Evolutionary conservation across 495 filamentous ascomycete species (phyloP).

Genomic region (Aspergillus olivimuriae): DNA sequence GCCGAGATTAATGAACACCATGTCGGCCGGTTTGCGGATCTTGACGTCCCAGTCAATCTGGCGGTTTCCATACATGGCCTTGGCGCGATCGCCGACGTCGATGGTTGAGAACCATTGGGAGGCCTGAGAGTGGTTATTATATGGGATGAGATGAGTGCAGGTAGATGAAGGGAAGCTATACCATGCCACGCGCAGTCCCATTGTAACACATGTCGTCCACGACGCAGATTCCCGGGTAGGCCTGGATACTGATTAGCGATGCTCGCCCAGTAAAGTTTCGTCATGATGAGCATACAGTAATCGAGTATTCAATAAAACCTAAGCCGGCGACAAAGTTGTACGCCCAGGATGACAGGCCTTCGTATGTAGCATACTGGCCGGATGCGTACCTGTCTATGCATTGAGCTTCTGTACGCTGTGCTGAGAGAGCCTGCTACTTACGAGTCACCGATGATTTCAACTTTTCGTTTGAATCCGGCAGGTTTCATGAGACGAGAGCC

Average conservation of each 20-base stretch:
- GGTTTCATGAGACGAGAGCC: slow-evolving; percentile 46
- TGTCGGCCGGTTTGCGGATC: slow-evolving; percentile 52
- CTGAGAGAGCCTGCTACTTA: slow-evolving; percentile 9
- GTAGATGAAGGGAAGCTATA: slow-evolving; percentile 10
- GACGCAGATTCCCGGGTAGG: slow-evolving; percentile 57
- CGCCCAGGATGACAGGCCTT: slow-evolving; percentile 55
- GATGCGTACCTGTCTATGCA: slow-evolving; percentile 26
- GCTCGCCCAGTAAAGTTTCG: too few species aligned
- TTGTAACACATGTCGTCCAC: slow-evolving; percentile 54
- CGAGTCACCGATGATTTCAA: slow-evolving; percentile 64
- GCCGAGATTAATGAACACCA: slow-evolving; percentile 63
- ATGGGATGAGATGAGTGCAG: background rate
- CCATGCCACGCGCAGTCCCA: slow-evolving; percentile 34
- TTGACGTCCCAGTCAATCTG: slow-evolving; percentile 56
- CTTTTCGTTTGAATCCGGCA: slow-evolving; percentile 43
- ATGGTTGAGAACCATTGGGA: slow-evolving; percentile 64
- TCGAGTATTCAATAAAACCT: slow-evolving; percentile 56
- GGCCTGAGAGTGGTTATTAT: slow-evolving; percentile 25
- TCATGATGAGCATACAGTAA: too few species aligned
- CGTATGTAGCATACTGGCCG: slow-evolving; percentile 59
- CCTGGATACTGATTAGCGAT: slow-evolving; percentile 25
- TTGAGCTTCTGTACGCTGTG: background rate
- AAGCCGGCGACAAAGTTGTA: slow-evolving; percentile 51
- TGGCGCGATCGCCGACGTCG: slow-evolving; percentile 49
- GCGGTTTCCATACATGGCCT: slow-evolving; percentile 44